Conservation (phyloP, 768 basidiomycete genomes). For the Mycena rosella region DNA sequence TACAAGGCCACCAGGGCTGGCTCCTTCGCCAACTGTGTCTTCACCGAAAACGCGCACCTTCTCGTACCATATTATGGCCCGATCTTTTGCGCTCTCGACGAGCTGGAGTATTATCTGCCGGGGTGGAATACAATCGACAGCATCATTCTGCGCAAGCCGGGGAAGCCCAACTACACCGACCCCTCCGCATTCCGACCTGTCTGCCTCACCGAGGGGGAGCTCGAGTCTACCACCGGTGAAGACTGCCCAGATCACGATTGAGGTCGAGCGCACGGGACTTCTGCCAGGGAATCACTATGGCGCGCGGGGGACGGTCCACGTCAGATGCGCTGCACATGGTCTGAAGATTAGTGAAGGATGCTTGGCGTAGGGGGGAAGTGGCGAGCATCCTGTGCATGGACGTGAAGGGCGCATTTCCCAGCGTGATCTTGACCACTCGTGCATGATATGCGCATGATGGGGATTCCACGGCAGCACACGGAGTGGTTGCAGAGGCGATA, state of each 20-base stretch:
- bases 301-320: slow-evolving; percentile 51
- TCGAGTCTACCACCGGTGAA: slow-evolving; percentile 34
- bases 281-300: slow-evolving; percentile 56
- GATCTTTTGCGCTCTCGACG: slow-evolving; percentile 46
- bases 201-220: slow-evolving; percentile 44
- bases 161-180: slow-evolving; percentile 46
- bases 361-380: slow-evolving; percentile 52
- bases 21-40: too few species aligned
- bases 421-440: slow-evolving; percentile 47
- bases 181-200: slow-evolving; percentile 55
- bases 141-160: slow-evolving; percentile 50
- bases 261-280: slow-evolving; percentile 45
- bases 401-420: slow-evolving; percentile 60
- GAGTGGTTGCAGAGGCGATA: slow-evolving; percentile 8
- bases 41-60: too few species aligned
- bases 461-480: slow-evolving; percentile 43
- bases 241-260: slow-evolving; percentile 30
- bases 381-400: too few species aligned
- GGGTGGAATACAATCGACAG: slow-evolving; percentile 45
- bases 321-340: slow-evolving; percentile 50
- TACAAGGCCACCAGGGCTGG: too few species aligned
- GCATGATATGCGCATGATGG: slow-evolving; percentile 45
- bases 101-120: slow-evolving; percentile 36
- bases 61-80: slow-evolving; percentile 42
- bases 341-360: slow-evolving; percentile 48